A percentile compares a stretch with the other conserved stretches of the same genome.
These are phyloP conservation scores for Smallanthus sonchifolius DNA, from an alignment of 129 eudicot species.

Conservation along the genomic window DNA sequence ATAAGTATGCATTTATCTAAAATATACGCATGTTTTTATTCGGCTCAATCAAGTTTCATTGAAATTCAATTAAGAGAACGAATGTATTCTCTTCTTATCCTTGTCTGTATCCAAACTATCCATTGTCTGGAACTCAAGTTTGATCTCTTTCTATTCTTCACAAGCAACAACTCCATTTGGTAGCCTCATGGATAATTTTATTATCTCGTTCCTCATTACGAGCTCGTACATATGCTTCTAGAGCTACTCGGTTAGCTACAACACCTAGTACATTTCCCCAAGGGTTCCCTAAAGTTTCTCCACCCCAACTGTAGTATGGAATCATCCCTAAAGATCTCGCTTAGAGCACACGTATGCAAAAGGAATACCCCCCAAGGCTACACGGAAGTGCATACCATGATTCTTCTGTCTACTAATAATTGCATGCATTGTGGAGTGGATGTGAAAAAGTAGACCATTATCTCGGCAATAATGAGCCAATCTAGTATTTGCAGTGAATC, in stretches of 20 bases:
- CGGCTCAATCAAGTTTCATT: conserved; percentile 1
- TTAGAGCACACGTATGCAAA: too few relatives aligned
- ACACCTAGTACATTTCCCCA: too few relatives aligned
- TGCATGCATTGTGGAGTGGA: background rate
- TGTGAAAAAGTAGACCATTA: background rate
- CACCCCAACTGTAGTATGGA: too few relatives aligned
- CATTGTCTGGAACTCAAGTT: background rate
- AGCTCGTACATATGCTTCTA: background rate
- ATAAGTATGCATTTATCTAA: conserved; percentile 1
- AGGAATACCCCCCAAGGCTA: background rate
- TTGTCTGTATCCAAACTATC: background rate
- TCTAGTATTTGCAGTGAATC: background rate
- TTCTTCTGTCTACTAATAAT: background rate
- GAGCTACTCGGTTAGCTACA: background rate
- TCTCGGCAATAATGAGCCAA: background rate
- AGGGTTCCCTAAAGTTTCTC: too few relatives aligned
- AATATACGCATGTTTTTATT: background rate
- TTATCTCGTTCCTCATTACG: background rate
- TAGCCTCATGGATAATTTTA: background rate
- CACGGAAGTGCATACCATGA: too few relatives aligned
- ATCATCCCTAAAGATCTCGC: too few relatives aligned
- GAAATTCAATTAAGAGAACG: background rate
- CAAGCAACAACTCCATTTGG: background rate
- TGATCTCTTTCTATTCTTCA: background rate
- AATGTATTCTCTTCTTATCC: background rate